A percentile compares a stretch with the other conserved stretches of the same genome.
Evolutionary conservation across 1,139 yeast genomes (phyloP).

Genomic region (Geotrichum candidum): DNA sequence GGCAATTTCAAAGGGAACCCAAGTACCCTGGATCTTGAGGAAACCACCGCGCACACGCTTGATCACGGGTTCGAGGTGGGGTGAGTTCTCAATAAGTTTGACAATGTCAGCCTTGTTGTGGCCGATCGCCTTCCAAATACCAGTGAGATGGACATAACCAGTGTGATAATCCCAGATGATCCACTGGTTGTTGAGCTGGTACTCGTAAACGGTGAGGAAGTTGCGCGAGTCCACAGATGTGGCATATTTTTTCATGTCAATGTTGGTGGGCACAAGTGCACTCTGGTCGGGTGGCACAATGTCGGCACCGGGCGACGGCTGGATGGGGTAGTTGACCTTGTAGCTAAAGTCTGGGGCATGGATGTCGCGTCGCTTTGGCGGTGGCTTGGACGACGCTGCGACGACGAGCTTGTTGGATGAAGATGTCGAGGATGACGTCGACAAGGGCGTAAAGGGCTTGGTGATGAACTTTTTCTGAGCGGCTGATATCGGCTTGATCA

Average conservation of each 20-base stretch:
- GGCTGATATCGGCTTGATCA: conserved; percentile 1
- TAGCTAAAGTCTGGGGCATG: conserved; percentile 19
- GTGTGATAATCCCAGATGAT: conserved; percentile 85
- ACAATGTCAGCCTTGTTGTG: conserved; percentile 72
- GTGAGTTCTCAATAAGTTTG: conserved; percentile 57
- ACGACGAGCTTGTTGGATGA: neutral
- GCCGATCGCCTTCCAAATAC: conserved; percentile 80
- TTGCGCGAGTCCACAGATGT: conserved; percentile 68
- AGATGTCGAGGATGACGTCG: neutral
- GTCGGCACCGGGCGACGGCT: conserved; percentile 19
- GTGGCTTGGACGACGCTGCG: neutral
- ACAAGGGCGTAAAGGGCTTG: neutral
- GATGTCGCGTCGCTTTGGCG: conserved; percentile 7
- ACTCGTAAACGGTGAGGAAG: conserved; percentile 60
- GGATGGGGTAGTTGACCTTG: conserved; percentile 29
- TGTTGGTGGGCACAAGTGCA: conserved; percentile 35
- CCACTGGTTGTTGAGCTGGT: conserved; percentile 51
- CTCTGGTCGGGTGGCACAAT: conserved; percentile 33
- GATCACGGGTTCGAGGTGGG: conserved; percentile 59
- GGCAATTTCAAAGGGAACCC: conserved; percentile 80
- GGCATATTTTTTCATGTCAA: conserved; percentile 55
- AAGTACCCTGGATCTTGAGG: conserved; percentile 89
- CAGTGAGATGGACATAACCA: conserved; percentile 86
- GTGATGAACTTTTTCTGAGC: neutral
- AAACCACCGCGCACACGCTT: conserved; percentile 86